Evolutionary conservation across 345 rosid species (phyloP), one percentile per base, ranked within the genome.

Genomic region (Populus alba): DNA sequence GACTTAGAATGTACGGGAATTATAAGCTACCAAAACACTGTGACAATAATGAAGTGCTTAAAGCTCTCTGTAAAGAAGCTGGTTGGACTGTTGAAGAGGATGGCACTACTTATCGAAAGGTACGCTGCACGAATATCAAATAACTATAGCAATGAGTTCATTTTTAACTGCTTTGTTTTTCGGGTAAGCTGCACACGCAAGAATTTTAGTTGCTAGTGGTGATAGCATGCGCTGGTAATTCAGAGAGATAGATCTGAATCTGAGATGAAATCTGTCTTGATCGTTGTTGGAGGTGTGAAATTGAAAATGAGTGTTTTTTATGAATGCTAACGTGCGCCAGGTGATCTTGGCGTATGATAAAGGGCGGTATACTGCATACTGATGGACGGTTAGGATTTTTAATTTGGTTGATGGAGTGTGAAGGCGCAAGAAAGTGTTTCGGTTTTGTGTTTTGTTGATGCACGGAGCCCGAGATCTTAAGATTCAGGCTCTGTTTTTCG

Each of bases 31-130:
- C 99, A 0, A 95, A 95, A 81, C 99, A 95, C 91, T 95, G 99
- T 81, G 99, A 95, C 78, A 95, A 95, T 79, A 96, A 96, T 83
- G 98, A 96, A 83, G 99, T 96, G 55, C 87, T 96, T 9, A 96
- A 96, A 87, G 99, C 98, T 75, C 90, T 96, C 25, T 96, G 99
- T 80, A 79, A 84, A 73, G 97, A 96, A 78, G 99, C 99, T 39
- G 98, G 99, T 3, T 96, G 99, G 99, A 91, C 85, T 18, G 99
- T 96, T 16, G 98, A 96, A 85, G 95, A 90, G 35, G 99, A 96
- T 76, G 99, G 99, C 78, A 96, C 99, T 51, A 94, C 99, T 80
- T 94, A 96, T 81, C 82, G 95, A 49, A 96, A 94, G 99, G 99
- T 93, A 69, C 33, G 15, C 41, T 65, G 25, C 17, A 62, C 53